Base-by-base conservation (phyloP, 2,329 filamentous ascomycete genomes). In the Lecanoromycetidae sp. region DNA sequence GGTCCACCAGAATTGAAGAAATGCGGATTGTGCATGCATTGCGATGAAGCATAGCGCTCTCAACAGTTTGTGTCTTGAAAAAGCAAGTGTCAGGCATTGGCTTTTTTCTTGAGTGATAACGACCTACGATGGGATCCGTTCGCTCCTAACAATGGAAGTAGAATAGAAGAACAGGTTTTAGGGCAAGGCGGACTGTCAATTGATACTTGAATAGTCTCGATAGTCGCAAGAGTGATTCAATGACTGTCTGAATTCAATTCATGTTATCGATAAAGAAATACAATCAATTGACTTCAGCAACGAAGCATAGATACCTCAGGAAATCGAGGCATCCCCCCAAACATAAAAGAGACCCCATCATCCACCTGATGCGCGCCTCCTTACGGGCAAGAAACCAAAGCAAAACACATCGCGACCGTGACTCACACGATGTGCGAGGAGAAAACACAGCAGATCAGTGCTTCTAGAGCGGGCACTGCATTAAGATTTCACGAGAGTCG, bases 1-100 rank as follows among this genome's bases (percentile, higher is more conserved):
- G 50, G 57, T 64, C 51, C 54, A 60, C 65, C 63, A 66, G 46
- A 65, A 60, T 51, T 54, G 59, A 53, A 57, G 52, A 44, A 66
- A 60, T 39, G 58, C 54, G 26, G 53, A 46, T 25, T 55, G 44
- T 26, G 56, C 45, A 29, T 50, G 36, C 53, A 55, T 55, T 6
- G 36, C 22, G 30, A 44, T 9, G 25, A 32, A 42, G 26, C 48
- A 51, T 49, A n/a, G 32, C 42, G 10, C 27, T 35, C 15, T 23
- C n/a, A 15, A 27, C 12, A n/a, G 13, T n/a, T 32, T 23, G 2
- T n/a, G 12, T 30, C 35, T 44, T 41, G 26, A 26, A 40, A 15
- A 3, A 30, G 8, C 5, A 12, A 27, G 25, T 23, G 35, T 49
- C 22, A 44, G 42, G 36, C 35, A 39, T 49, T 47, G 45, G 42